Conservation (phyloP, 345 rosid genomes). For the Raphanus sativus region DNA sequence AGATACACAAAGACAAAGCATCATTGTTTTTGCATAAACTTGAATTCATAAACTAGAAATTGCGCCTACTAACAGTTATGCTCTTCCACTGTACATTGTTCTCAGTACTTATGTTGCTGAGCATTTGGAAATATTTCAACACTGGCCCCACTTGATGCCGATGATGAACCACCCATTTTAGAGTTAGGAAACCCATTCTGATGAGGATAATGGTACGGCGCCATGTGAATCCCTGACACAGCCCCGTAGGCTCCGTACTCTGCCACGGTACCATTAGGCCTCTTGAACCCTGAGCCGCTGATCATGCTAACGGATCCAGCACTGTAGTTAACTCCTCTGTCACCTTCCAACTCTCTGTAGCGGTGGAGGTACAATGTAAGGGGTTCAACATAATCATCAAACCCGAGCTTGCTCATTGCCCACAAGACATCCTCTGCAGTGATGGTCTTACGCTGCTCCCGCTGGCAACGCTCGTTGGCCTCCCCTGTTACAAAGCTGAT, state of each 20-base stretch:
- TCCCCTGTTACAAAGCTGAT: slow-evolving; percentile 98
- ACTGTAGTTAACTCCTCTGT: slow-evolving; percentile 46
- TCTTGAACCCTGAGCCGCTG: slow-evolving; percentile 56
- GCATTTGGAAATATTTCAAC: slow-evolving; percentile 30
- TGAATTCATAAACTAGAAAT: too few relatives aligned
- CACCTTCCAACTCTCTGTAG: slow-evolving; percentile 74
- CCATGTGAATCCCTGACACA: slow-evolving; percentile 45
- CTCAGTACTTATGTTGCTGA: slow-evolving; percentile 37
- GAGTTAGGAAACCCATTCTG: slow-evolving; percentile 42
- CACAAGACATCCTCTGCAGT: slow-evolving; percentile 90
- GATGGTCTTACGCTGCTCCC: slow-evolving; percentile 94
- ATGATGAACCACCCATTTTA: slow-evolving; percentile 34
- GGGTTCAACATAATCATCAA: slow-evolving; percentile 87
- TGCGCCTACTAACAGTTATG: too few relatives aligned
- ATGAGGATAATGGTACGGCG: slow-evolving; percentile 46
- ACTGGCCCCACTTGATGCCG: slow-evolving; percentile 26
- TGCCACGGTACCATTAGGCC: slow-evolving; percentile 39
- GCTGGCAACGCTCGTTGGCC: slow-evolving; percentile 94
- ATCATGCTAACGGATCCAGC: slow-evolving; percentile 42
- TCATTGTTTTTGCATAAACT: not conserved
- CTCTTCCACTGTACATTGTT: slow-evolving; percentile 8
- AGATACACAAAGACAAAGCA: slow-evolving; percentile 18
- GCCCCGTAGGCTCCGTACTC: slow-evolving; percentile 49
- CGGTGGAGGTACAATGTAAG: slow-evolving; percentile 70
- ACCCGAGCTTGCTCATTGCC: slow-evolving; percentile 95